Evolutionary conservation across 768 basidiomycete genomes (phyloP), one percentile per base, ranked within the genome.

Genomic region (Pisolithus albus): DNA sequence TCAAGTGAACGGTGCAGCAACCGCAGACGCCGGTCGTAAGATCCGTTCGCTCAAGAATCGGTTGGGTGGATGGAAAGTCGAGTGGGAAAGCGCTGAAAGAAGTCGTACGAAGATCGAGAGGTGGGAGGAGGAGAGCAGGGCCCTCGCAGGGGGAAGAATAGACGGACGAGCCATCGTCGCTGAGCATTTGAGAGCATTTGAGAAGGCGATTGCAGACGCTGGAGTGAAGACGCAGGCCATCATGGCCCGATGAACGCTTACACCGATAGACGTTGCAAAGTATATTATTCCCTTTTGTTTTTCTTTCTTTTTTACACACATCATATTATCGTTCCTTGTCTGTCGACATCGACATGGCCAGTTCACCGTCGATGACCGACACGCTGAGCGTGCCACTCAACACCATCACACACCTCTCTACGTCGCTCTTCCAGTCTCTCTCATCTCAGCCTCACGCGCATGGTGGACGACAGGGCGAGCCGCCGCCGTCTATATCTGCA

Each of bases 31-130:
- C 0, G 89, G 88, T 43, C 79, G 91, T 37, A 91, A 88, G 68
- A 83, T 94, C 39, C 84, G 91, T 46, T 86, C 87, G 13, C 69
- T 92, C 55, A 89, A 88, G 71, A 91, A 92, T 60, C 87, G 86
- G 58, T 68, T 92, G 28, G 84, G 83, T 6, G 86, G 81, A 19
- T 88, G 87, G 84, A 77, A 83, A 50, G 75, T 78, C 30, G 90
- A 92, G 50, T 89, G 84, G 78, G 90, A 92, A 57, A 87, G 83
- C 55, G 90, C 88, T 38, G 90, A 92, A 63, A 78, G 81, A 43
- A 92, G 90, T 61, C 78, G 86, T 32, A 61, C 75, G 52, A 79
- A 74, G 64, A 88, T 92, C 51, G 88, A 89, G 66, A 77, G 73
- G 63, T 92, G 91, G 91, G 90, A 92, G 61, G 75, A 79, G 7